phyloP scores from a whole-genome alignment of 768 basidiomycete genomes.

The Boletus pseudopeckii region DNA sequence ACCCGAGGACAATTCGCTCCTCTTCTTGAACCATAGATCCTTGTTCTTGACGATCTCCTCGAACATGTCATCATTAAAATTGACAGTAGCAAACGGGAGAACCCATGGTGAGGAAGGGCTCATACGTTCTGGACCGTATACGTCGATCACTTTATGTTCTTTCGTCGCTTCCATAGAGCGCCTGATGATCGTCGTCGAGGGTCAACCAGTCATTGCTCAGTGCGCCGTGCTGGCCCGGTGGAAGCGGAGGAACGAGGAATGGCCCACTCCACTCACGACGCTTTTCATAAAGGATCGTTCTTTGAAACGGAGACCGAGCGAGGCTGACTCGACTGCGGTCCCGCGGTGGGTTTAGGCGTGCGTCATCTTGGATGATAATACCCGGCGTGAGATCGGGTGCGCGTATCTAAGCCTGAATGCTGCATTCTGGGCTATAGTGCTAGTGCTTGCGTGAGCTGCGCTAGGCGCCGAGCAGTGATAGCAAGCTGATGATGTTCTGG shows the following conservation, averaged over 20 bases:
- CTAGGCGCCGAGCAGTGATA: background rate
- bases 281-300: slow-evolving; percentile 1
- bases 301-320: background rate
- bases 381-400: background rate
- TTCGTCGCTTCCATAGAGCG: background rate
- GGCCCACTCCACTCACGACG: background rate
- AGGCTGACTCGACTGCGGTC: background rate
- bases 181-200: background rate
- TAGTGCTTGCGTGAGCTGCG: background rate
- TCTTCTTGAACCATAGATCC: slow-evolving; percentile 11
- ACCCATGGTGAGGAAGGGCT: background rate
- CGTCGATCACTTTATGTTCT: background rate
- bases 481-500: background rate
- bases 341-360: background rate
- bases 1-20: background rate
- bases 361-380: background rate
- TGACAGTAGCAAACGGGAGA: background rate
- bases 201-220: background rate
- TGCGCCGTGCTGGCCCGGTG: background rate
- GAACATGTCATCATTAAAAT: background rate
- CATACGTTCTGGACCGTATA: background rate
- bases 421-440: background rate
- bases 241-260: background rate
- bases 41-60: background rate
- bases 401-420: background rate